A percentile compares a stretch with the other conserved stretches of the same genome.
These are phyloP conservation scores for Strobilomyces dryophilus DNA, from an alignment of 768 basidiomycete species.

Conservation along the genomic window DNA sequence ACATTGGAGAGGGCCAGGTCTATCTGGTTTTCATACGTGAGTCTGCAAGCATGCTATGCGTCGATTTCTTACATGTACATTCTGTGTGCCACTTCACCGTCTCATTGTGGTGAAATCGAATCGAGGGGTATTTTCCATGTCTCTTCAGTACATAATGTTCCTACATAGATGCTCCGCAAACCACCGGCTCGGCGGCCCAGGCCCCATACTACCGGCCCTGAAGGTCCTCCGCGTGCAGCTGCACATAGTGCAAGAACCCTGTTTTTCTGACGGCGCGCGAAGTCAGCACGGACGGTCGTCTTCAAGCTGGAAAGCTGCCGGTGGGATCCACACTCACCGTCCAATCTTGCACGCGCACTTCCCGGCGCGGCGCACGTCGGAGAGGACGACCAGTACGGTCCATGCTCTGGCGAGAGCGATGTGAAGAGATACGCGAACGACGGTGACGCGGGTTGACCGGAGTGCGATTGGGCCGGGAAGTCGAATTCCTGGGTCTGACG, in stretches of 20 bases:
- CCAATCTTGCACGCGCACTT: conserved; percentile 22
- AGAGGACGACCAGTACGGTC: conserved; percentile 39
- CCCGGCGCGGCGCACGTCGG: conserved; percentile 25
- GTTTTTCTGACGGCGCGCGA: conserved; percentile 22
- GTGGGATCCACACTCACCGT: conserved; percentile 21
- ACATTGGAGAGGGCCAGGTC: no score
- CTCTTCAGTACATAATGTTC: not conserved
- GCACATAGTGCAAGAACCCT: conserved; percentile 37
- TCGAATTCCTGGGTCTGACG: conserved; percentile 14
- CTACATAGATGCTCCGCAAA: not conserved
- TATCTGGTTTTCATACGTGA: no score
- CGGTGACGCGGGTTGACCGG: conserved; percentile 30
- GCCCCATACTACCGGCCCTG: conserved; percentile 6
- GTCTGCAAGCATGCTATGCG: not conserved
- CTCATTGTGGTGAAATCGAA: not conserved
- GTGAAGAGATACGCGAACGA: conserved; percentile 43
- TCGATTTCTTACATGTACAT: no score
- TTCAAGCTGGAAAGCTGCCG: not conserved
- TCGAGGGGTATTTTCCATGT: not conserved
- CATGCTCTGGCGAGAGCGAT: conserved; percentile 28
- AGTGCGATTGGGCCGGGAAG: conserved; percentile 8
- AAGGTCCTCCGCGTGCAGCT: conserved; percentile 37
- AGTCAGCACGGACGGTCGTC: conserved; percentile 1
- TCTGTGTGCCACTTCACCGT: not conserved
- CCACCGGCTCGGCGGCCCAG: not conserved